Conservation (phyloP, 2,329 filamentous ascomycete species). For the Cladosporium oxysporum region DNA sequence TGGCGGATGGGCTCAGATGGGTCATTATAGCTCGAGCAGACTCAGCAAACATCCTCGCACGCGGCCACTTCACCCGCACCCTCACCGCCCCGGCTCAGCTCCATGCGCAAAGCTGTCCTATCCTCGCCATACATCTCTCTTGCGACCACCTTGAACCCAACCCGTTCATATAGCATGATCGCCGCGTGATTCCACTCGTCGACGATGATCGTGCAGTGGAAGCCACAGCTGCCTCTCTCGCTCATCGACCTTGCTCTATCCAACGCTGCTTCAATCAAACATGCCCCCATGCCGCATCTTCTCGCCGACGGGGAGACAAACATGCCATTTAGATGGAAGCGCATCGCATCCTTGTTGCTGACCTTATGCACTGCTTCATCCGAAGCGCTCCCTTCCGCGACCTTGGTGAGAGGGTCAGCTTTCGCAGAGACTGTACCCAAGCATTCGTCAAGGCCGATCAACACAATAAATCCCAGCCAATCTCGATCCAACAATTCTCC, state of each 20-base stretch:
- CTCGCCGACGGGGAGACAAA: slow-evolving; percentile 35
- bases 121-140: slow-evolving; percentile 28
- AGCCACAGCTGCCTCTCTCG: not conserved
- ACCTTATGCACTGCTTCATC: not conserved
- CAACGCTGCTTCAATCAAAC: slow-evolving; percentile 33
- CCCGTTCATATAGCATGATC: slow-evolving; percentile 30
- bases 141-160: slow-evolving; percentile 31
- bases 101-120: slow-evolving; percentile 29
- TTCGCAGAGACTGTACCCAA: slow-evolving; percentile 22
- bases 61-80: not conserved
- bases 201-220: slow-evolving; percentile 28
- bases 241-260: slow-evolving; percentile 22
- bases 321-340: slow-evolving; percentile 34
- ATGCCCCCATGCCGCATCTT: slow-evolving; percentile 32
- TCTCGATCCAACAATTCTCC: slow-evolving; percentile 18
- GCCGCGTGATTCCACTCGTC: slow-evolving; percentile 33
- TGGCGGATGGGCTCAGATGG: no score
- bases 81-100: slow-evolving; percentile 16
- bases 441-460: slow-evolving; percentile 30
- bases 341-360: not conserved
- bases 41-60: not conserved
- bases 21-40: no score
- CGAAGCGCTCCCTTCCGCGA: not conserved
- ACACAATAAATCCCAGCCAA: slow-evolving; percentile 34
- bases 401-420: slow-evolving; percentile 23